Evolutionary conservation across 805 yeast species (phyloP), one percentile per base, ranked within the genome.

Genomic region (Komagataella pseudopastoris): DNA sequence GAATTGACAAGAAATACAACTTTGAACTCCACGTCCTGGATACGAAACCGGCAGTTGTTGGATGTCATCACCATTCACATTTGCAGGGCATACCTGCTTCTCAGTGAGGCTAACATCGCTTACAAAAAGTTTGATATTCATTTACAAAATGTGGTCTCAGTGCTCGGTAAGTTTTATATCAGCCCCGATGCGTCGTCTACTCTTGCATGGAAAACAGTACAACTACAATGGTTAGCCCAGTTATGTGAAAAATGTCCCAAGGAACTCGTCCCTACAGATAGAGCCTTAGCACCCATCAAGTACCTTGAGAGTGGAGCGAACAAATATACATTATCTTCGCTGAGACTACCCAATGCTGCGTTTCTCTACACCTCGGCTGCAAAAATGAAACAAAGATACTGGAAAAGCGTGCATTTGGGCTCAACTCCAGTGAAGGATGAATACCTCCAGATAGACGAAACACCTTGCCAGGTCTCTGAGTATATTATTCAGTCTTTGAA

Each of bases 1-100:
- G 70, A 69, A 46, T 56, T 71, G 14, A 63, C 74, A 23, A 70
- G 64, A 45, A 51, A 60, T 6, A 55, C 63, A 1, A 53, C 60
- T 0, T 45, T 58, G 0, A 59, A 62, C 23, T 52, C 55, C 4
- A 54, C 58, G 8, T 46, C 58, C 3, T 77, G 81, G 80, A 54
- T 56, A 3, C 71, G 77, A 45, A 63, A 75, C 44, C 61, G 87
- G 46, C 59, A 60, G 7, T 63, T 84, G 48, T 61, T 85, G 5
- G 95, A 88, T 59, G 61, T 78, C 3, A 59, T 77, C 5, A 81
- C 84, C 0, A 70, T 83, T 50, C 85, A 83, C 57, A 79, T 86
- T 7, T 76, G 78, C 6, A 72, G 85, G 55, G 69, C 80, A 1
- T 76, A 80, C 56, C 68, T 86, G 23, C 78, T 84, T 12, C 53